phyloP scores from a whole-genome alignment of 176 grass and related monocot genomes.

The Triticum monococcum region DNA sequence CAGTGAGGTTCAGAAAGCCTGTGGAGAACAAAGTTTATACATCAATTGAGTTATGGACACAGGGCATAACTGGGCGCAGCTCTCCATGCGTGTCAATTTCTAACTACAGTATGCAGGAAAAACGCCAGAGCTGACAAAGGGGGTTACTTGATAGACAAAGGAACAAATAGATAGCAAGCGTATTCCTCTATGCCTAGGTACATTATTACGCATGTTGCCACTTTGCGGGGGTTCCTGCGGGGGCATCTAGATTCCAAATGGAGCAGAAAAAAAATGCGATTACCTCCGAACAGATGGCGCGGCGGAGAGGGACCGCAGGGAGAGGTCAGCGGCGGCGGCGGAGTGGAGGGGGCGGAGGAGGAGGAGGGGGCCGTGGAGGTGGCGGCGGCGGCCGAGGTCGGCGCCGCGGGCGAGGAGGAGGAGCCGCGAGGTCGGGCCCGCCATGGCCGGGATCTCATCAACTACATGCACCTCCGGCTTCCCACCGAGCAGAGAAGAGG shows the following conservation, averaged over 20 bases:
- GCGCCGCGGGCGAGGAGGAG: conserved; percentile 24
- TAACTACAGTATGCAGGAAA: not conserved
- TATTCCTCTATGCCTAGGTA: not conserved
- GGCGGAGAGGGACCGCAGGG: not conserved
- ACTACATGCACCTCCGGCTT: conserved; percentile 8
- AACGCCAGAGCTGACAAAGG: not conserved
- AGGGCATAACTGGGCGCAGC: not conserved
- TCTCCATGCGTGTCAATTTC: not conserved
- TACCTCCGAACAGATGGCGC: conserved; percentile 30
- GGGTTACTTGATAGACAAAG: not conserved
- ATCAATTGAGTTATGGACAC: not conserved
- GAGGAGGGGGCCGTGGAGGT: not conserved
- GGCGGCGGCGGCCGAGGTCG: not conserved
- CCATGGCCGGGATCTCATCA: conserved; percentile 54
- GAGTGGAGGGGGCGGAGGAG: conserved; percentile 19
- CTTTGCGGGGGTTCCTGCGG: not conserved
- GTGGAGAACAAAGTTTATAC: not conserved
- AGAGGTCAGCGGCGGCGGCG: not conserved
- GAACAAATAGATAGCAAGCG: no score
- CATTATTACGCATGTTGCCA: not conserved
- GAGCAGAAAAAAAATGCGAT: not conserved
- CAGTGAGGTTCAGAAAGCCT: not conserved
- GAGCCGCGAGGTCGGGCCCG: conserved; percentile 35
- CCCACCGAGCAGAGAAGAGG: not conserved
- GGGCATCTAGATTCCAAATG: not conserved